Evolutionary conservation across 331 rosid species (phyloP).

Genomic region (Acacia pycnantha): DNA sequence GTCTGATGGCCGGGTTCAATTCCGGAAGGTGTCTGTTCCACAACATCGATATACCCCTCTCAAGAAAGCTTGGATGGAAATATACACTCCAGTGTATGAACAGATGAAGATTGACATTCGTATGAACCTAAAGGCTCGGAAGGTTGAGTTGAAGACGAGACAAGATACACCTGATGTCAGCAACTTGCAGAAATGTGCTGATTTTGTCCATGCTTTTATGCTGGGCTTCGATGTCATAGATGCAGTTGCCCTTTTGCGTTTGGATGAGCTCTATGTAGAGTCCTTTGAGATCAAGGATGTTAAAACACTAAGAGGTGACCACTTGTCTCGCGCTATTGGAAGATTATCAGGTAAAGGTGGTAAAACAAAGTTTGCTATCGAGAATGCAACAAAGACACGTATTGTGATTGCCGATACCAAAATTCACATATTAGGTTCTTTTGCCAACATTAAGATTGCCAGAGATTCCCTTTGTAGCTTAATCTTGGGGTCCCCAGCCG

Average conservation of each 20-base stretch:
- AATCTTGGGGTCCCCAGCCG: slow-evolving; percentile 85
- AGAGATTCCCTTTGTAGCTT: slow-evolving; percentile 82
- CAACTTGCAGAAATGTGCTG: slow-evolving; percentile 79
- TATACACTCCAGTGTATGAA: slow-evolving; percentile 70
- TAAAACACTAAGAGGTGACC: slow-evolving; percentile 74
- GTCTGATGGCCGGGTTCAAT: slow-evolving; percentile 77
- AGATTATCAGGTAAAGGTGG: slow-evolving; percentile 85
- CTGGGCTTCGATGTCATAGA: slow-evolving; percentile 80
- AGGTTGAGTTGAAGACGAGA: slow-evolving; percentile 76
- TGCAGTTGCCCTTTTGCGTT: slow-evolving; percentile 69
- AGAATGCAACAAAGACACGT: slow-evolving; percentile 75
- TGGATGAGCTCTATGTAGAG: slow-evolving; percentile 84
- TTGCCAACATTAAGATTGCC: slow-evolving; percentile 73
- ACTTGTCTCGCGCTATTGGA: slow-evolving; percentile 87
- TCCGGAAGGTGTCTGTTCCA: slow-evolving; percentile 75
- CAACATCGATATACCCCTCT: slow-evolving; percentile 82
- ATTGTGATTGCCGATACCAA: slow-evolving; percentile 79
- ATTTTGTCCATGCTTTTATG: slow-evolving; percentile 89
- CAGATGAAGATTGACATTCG: slow-evolving; percentile 85
- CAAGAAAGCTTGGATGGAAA: slow-evolving; percentile 84
- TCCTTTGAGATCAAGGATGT: slow-evolving; percentile 92
- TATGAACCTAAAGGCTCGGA: slow-evolving; percentile 78
- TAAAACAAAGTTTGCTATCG: slow-evolving; percentile 79
- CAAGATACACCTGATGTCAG: slow-evolving; percentile 75
- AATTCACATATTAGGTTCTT: slow-evolving; percentile 84